Base-by-base conservation (phyloP, 371 early-diverging fungal genomes). In the Cokeromyces recurvatus region DNA sequence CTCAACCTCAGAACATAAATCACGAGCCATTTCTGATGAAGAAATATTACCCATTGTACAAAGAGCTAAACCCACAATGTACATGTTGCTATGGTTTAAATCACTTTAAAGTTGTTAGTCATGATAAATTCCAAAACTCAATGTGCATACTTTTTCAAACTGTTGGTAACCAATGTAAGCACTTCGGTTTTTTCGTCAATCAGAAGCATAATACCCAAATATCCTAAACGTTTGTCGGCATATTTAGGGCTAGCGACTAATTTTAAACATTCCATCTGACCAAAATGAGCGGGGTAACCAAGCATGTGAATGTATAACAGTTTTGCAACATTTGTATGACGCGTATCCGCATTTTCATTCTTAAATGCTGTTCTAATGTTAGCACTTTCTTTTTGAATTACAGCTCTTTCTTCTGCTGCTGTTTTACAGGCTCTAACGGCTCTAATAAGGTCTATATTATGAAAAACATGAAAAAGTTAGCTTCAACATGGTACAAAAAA, bases 231-330 rank as follows among this genome's bases (percentile, higher is more conserved):
- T 66, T 98, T 98, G 66, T 98, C 97, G 5, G 94, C 78, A 67
- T 92, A 97, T 53, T 86, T 74, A 8, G 91, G 86, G 20, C 91
- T 90, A 20, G 96, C 97, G 2, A 92, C 97, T 41, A 98, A 70
- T 68, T 98, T 98, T 36, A 98, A 69, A 60, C 96, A 98, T 64
- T 98, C 97, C 57, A 98, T 94, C 76, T 98, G 97, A 14, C 98
- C 98, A 65, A 96, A 98, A 62, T 96, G 97, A 32, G 96, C 95
- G 25, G 97, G 95, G 59, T 95, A 95, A 21, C 97, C 96, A 35
- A 98, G 84, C 94, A 98, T 91, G 62, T 95, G 94, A 50, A 98
- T 95, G 59, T 96, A 98, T 7, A 98, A 74, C 52, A 98, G 76
- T 68, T 98, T 98, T 35, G 92, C 87, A 38, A 98, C 90, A 63